Evolutionary conservation across 306 rosid species (phyloP).

Genomic region (Erythrophleum fordii): DNA sequence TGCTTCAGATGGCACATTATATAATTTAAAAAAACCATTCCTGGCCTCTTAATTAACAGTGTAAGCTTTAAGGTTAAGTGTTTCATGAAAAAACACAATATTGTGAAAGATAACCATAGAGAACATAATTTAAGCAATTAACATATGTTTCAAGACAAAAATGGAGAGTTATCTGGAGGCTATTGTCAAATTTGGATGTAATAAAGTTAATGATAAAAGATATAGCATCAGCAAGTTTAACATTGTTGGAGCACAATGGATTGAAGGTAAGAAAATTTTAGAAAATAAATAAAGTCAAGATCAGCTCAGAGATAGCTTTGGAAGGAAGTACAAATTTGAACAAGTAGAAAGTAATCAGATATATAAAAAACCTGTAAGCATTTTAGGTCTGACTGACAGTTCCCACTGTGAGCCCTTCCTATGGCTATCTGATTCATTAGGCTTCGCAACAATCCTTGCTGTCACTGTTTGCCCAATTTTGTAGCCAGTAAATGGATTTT

Average conservation of each 20-base stretch:
- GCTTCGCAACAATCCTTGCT: conserved; percentile 75
- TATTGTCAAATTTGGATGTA: background rate
- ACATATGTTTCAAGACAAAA: background rate
- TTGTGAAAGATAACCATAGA: background rate
- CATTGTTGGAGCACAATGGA: background rate
- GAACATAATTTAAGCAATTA: background rate
- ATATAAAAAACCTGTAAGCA: conserved; percentile 59
- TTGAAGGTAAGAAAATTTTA: background rate
- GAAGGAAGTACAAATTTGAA: background rate
- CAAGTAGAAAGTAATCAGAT: background rate
- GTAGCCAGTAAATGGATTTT: conserved; percentile 70
- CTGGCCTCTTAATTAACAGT: background rate
- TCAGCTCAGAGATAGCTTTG: background rate
- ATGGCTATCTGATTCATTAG: conserved; percentile 53
- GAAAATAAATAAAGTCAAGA: background rate
- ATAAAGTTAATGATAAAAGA: background rate
- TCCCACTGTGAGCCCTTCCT: conserved; percentile 71
- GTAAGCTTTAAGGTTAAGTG: background rate
- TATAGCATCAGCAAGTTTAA: background rate
- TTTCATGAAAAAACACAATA: background rate
- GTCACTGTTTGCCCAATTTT: conserved; percentile 81
- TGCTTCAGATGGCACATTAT: background rate
- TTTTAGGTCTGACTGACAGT: conserved; percentile 69
- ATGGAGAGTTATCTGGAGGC: background rate
- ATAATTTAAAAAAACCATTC: background rate